Evolutionary conservation across 2,329 filamentous ascomycete species (phyloP), one percentile per base, ranked within the genome.

Genomic region (Macroventuria anomochaeta): DNA sequence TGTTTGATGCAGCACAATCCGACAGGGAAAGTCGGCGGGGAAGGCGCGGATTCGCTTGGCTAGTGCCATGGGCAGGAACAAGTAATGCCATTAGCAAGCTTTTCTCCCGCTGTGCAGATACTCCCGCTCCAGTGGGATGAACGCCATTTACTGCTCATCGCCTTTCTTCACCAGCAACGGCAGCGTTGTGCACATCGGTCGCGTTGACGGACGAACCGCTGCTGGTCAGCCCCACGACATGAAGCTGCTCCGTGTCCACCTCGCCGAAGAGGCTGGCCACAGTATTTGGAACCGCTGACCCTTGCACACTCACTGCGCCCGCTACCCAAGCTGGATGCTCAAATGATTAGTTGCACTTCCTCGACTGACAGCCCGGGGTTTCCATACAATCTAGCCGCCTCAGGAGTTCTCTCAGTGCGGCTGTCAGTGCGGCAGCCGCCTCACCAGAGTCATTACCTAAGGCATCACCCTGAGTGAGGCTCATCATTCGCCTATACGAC

Each of bases 321-420:
- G 47, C 51, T 23, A 46, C 40, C 38, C 33, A 46, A 31, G 36
- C 20, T 31, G 50, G 23, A 51, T 29, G 26, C 38, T 40, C 21
- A 33, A 50, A 53, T 33, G 41, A 17, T 48, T 46, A 31, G 48
- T 37, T 39, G 41, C 47, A 28, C 41, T 42, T 41, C 52, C 53
- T 43, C 34, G 38, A 42, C 40, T 67, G 64, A 67, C 64, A 63
- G 26, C 31, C 62, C 49, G 51, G 64, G 62, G 36, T 34, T 39
- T 39, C 62, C 61, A 61, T 61, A 65, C 58, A 48, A 55, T 39
- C 57, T 57, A 59, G 43, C 54, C 53, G 50, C 51, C 47, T 41
- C 48, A 31, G 37, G 29, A 52, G 13, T 42, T 42, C 49, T 36
- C 21, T 17, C 23, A 38, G 12, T 36, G 50, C 33, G 43, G 50